Percentiles rank a stretch among this genome's conserved stretches.
phyloP scores from a whole-genome alignment of 2,329 filamentous ascomycete species.

The Thermothelomyces thermophilus region DNA sequence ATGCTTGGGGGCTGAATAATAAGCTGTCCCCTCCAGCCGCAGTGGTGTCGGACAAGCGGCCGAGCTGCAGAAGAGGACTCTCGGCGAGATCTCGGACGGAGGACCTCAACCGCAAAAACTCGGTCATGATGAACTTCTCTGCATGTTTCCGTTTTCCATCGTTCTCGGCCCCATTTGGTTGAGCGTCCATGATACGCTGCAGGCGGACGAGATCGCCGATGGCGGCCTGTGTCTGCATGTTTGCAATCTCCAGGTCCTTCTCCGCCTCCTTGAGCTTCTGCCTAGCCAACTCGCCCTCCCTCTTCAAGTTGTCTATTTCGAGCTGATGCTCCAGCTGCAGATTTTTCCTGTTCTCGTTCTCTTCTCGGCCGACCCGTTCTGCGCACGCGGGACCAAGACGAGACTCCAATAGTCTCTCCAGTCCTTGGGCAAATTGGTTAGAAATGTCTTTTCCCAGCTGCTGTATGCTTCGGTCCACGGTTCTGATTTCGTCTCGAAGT shows the following conservation, averaged over 20 bases:
- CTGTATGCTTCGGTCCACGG: not conserved
- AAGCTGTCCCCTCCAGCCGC: not conserved
- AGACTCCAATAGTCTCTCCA: not conserved
- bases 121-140: not conserved
- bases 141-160: not conserved
- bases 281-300: not conserved
- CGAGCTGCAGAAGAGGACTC: conserved; percentile 1
- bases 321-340: not conserved
- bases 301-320: not conserved
- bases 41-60: not conserved
- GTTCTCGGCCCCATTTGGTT: not conserved
- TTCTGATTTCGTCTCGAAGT: not conserved
- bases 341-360: not conserved
- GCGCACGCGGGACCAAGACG: no score
- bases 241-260: not conserved
- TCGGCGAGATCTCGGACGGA: conserved; percentile 2
- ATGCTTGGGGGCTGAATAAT: not conserved
- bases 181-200: not conserved
- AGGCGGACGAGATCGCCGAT: not conserved
- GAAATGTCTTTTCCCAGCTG: not conserved
- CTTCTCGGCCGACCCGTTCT: not conserved
- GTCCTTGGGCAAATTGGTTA: not conserved
- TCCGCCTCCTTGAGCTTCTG: not conserved
- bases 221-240: not conserved
- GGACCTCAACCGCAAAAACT: not conserved